Evolutionary conservation across 208 protist species (phyloP).

Genomic region (Leishmania turanica): DNA sequence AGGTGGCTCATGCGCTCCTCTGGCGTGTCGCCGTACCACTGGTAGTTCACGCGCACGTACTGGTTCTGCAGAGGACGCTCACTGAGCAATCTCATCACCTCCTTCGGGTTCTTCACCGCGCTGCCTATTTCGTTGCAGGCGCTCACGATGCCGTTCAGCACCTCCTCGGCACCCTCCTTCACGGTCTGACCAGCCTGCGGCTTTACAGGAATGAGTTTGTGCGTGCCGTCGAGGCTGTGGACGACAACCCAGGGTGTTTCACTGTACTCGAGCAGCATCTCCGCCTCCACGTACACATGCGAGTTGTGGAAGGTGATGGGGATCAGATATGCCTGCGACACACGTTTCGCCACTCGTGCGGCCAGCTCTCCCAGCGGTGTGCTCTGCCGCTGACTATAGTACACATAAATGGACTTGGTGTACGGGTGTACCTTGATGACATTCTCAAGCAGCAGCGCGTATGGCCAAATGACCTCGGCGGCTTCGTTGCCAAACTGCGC

Average conservation of each 20-base stretch:
- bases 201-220: slow-evolving; percentile 56
- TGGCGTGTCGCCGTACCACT: slow-evolving; percentile 92
- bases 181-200: slow-evolving; percentile 30
- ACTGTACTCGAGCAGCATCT: slow-evolving; percentile 92
- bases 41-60: slow-evolving; percentile 91
- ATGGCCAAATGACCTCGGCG: slow-evolving; percentile 89
- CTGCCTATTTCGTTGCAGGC: slow-evolving; percentile 61
- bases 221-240: slow-evolving; percentile 77
- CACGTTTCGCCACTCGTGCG: slow-evolving; percentile 53
- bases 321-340: slow-evolving; percentile 82
- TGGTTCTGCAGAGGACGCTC: slow-evolving; percentile 89
- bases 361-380: slow-evolving; percentile 47
- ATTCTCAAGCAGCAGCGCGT: slow-evolving; percentile 83
- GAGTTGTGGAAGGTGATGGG: slow-evolving; percentile 93
- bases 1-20: slow-evolving; percentile 87
- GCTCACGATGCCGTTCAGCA: slow-evolving; percentile 63
- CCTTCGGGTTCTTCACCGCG: slow-evolving; percentile 63
- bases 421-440: slow-evolving; percentile 90
- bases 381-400: slow-evolving; percentile 81
- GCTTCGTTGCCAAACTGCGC: slow-evolving; percentile 90
- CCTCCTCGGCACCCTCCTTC: slow-evolving; percentile 38
- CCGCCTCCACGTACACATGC: slow-evolving; percentile 91
- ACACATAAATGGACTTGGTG: slow-evolving; percentile 93
- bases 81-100: slow-evolving; percentile 69
- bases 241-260: slow-evolving; percentile 91